Conservation (phyloP, 2,329 filamentous ascomycete species). For the Cordyceps pruinosa region DNA sequence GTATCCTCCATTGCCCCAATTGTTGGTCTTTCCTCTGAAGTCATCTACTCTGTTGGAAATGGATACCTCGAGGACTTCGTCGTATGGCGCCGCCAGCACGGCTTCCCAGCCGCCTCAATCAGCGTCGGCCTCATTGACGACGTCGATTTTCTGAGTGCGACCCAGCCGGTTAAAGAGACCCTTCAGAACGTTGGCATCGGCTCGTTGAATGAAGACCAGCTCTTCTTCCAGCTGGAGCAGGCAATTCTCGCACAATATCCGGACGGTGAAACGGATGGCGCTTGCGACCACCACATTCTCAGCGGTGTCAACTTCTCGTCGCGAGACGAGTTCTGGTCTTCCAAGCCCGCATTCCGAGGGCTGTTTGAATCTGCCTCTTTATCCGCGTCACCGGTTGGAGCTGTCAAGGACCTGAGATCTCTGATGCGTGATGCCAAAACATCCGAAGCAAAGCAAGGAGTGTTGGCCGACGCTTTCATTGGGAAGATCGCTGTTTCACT, state of each 20-base stretch:
- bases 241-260: not conserved
- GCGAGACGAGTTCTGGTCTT: not conserved
- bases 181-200: not conserved
- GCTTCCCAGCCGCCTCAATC: not conserved
- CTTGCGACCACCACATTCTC: not conserved
- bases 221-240: constrained; percentile 1
- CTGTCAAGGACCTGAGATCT: not conserved
- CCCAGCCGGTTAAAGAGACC: not conserved
- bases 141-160: not conserved
- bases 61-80: constrained; percentile 1
- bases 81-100: not conserved
- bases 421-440: not conserved
- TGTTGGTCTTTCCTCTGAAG: not conserved
- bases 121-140: not conserved
- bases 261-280: not conserved
- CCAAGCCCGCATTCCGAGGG: not conserved
- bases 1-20: not conserved
- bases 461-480: not conserved
- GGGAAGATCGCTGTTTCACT: not conserved
- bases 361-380: not conserved
- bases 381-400: not conserved
- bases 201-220: not conserved
- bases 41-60: not conserved
- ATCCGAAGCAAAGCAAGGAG: not conserved
- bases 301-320: not conserved